Evolutionary conservation across 2,329 filamentous ascomycete genomes (phyloP).

Genomic region (Epichloe glyceriae): DNA sequence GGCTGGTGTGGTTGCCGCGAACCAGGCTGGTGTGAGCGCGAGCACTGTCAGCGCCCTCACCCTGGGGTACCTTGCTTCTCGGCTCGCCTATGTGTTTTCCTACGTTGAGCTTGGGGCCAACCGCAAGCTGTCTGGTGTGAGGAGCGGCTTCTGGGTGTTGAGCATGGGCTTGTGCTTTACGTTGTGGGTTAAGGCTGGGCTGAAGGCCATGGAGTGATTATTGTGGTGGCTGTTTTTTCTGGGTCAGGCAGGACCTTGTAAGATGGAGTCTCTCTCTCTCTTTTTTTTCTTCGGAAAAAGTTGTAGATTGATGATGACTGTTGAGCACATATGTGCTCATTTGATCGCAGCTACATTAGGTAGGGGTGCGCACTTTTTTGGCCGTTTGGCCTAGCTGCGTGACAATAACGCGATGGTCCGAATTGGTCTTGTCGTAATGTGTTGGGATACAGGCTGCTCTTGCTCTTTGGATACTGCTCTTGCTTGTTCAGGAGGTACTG

Average conservation of each 20-base stretch:
- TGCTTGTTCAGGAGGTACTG: no score
- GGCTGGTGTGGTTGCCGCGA: slow-evolving; percentile 31
- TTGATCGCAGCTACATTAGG: no score
- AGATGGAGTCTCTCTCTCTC: no score
- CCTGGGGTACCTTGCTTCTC: slow-evolving; percentile 25
- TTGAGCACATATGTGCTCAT: no score
- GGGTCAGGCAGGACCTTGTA: background rate
- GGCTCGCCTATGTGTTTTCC: slow-evolving; percentile 26
- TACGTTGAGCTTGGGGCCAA: slow-evolving; percentile 33
- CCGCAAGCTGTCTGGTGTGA: slow-evolving; percentile 21
- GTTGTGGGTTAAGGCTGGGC: slow-evolving; percentile 30
- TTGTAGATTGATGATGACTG: no score
- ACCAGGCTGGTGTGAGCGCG: slow-evolving; percentile 26
- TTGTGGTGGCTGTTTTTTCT: background rate
- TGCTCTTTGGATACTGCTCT: no score
- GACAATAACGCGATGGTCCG: no score
- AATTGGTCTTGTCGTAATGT: no score
- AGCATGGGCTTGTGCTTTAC: slow-evolving; percentile 21
- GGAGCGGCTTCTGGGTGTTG: slow-evolving; percentile 25
- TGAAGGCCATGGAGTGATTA: slow-evolving; percentile 8
- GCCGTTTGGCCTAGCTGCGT: no score
- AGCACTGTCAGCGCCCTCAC: slow-evolving; percentile 27
- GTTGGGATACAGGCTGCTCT: no score
- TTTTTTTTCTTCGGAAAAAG: no score
- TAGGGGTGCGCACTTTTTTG: no score